Evolutionary conservation across 2,329 filamentous ascomycete species (phyloP).

Genomic region (Tolypocladium paradoxum): DNA sequence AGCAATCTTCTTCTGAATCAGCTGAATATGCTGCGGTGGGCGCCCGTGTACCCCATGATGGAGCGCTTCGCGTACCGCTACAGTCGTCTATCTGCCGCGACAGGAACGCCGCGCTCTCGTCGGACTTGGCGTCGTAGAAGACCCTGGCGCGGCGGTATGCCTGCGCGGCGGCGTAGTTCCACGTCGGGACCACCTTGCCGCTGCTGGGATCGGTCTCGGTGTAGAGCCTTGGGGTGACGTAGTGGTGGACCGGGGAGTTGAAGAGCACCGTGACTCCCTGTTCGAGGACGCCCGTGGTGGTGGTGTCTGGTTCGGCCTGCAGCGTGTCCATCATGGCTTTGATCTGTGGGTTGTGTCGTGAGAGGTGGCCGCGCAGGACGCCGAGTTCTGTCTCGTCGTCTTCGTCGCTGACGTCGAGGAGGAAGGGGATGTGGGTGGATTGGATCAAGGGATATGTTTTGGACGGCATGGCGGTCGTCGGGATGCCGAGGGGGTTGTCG

Average conservation of each 20-base stretch:
- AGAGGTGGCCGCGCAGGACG: conserved; percentile 49
- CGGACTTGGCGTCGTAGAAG: conserved; percentile 36
- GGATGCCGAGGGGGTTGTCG: conserved; percentile 48
- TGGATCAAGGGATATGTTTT: conserved; percentile 39
- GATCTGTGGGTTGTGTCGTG: conserved; percentile 50
- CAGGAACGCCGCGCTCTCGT: conserved; percentile 37
- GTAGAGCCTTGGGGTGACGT: conserved; percentile 61
- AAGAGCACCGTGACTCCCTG: conserved; percentile 54
- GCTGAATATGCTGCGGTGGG: conserved; percentile 41
- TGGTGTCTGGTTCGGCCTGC: background rate
- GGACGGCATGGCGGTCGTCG: conserved; percentile 51
- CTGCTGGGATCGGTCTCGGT: conserved; percentile 50
- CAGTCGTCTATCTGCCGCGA: conserved; percentile 41
- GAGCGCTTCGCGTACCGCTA: conserved; percentile 36
- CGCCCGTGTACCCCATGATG: conserved; percentile 44
- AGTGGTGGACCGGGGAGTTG: conserved; percentile 46
- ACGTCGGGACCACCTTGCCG: conserved; percentile 54
- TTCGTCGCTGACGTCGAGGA: conserved; percentile 39
- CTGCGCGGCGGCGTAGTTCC: conserved; percentile 59
- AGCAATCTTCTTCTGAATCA: conserved; percentile 43
- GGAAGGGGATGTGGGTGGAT: conserved; percentile 48
- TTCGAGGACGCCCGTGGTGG: conserved; percentile 17
- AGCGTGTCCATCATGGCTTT: conserved; percentile 46
- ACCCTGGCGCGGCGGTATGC: conserved; percentile 48
- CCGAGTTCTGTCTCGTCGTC: conserved; percentile 26